Percentiles rank a stretch among this genome's conserved stretches.
Conservation (phyloP, 2,329 filamentous ascomycete species). For the Sporothrix sp. region DNA sequence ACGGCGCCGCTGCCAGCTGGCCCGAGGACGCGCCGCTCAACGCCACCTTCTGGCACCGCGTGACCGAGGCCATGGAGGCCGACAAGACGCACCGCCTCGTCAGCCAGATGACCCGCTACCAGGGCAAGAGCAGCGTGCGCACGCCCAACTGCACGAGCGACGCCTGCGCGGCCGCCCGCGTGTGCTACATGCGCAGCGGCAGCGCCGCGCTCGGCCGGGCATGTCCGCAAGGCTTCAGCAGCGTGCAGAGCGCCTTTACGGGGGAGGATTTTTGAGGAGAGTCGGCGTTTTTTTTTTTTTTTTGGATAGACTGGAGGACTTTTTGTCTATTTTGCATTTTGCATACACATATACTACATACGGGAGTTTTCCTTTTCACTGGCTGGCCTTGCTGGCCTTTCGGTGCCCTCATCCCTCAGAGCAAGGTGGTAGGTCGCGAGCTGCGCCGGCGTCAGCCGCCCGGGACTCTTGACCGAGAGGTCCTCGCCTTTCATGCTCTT, state of each 20-base stretch:
- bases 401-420: neutral
- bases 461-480: constrained; percentile 68
- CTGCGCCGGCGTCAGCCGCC: constrained; percentile 50
- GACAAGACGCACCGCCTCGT: constrained; percentile 32
- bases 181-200: constrained; percentile 50
- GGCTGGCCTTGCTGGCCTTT: neutral
- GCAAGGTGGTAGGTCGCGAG: constrained; percentile 38
- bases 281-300: neutral
- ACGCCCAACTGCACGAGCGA: constrained; percentile 25
- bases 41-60: constrained; percentile 35
- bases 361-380: no score
- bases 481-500: constrained; percentile 90
- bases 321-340: no score
- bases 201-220: constrained; percentile 40
- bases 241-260: constrained; percentile 29
- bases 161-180: constrained; percentile 41
- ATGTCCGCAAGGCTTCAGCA: constrained; percentile 42
- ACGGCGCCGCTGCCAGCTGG: constrained; percentile 36
- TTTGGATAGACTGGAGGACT: no score
- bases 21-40: constrained; percentile 38
- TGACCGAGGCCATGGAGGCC: constrained; percentile 29
- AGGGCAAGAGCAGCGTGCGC: constrained; percentile 27
- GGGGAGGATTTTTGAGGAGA: constrained; percentile 25
- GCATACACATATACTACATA: no score
- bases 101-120: constrained; percentile 30